A percentile compares a stretch with the other conserved stretches of the same genome.
Evolutionary conservation across 2,329 filamentous ascomycete genomes (phyloP).

Genomic region (Ploettnerulaceae sp.): DNA sequence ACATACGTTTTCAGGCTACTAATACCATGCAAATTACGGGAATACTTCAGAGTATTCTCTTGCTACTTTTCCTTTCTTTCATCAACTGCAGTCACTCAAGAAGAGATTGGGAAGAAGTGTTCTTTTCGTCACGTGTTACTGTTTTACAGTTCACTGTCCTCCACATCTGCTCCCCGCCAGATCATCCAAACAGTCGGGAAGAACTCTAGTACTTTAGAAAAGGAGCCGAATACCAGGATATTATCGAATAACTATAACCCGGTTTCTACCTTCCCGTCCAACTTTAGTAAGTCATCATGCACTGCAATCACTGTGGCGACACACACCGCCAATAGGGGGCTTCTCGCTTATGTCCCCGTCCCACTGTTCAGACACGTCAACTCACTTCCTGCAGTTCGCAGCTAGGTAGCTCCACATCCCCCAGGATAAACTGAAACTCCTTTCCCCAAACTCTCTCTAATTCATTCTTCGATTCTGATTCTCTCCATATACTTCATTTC

Average conservation of each 20-base stretch:
- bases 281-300: neutral
- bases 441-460: neutral
- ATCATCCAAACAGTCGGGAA: too few species aligned
- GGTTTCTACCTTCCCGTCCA: neutral
- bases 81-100: too few species aligned
- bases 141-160: too few species aligned
- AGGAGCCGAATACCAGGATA: neutral
- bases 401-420: constrained; percentile 1
- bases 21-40: too few species aligned
- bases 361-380: constrained; percentile 3
- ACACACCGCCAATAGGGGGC: constrained; percentile 3
- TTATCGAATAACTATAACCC: too few species aligned
- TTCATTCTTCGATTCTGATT: neutral
- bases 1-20: too few species aligned
- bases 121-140: too few species aligned
- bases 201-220: too few species aligned
- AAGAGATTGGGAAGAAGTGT: too few species aligned
- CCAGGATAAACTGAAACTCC: neutral
- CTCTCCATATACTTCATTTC: neutral
- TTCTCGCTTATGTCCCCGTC: neutral
- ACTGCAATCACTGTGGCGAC: neutral
- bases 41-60: too few species aligned
- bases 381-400: constrained; percentile 2
- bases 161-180: too few species aligned
- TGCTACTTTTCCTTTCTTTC: too few species aligned